A percentile compares a stretch with the other conserved stretches of the same genome.
Conservation (phyloP, 192 early-diverging fungal genomes). For the Phlyctochytrium planicorne region DNA sequence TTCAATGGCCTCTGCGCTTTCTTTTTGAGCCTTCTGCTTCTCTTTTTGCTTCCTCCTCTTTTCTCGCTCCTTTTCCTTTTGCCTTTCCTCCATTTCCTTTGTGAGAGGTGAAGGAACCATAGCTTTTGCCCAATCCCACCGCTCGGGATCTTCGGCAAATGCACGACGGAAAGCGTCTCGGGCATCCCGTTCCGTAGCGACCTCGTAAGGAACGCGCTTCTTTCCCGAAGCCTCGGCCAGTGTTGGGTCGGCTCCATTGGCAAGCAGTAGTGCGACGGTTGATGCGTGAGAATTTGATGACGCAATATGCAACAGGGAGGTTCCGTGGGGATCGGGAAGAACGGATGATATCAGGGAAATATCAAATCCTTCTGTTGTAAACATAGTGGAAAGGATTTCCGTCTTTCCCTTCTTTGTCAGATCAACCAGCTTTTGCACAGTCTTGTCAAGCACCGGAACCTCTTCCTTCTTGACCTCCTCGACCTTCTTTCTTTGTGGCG, state of each 20-base stretch:
- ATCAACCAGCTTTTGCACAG: constrained; percentile 53
- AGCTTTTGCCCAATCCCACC: constrained; percentile 67
- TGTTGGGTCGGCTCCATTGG: constrained; percentile 78
- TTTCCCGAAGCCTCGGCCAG: constrained; percentile 29
- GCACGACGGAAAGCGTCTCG: constrained; percentile 73
- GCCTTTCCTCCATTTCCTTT: constrained; percentile 66
- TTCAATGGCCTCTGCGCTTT: constrained; percentile 28
- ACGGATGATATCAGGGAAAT: constrained; percentile 21
- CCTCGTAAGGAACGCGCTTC: constrained; percentile 61
- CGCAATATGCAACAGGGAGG: constrained; percentile 75
- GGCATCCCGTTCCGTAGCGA: constrained; percentile 66
- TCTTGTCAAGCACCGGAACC: constrained; percentile 25
- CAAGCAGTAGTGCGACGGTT: constrained; percentile 65
- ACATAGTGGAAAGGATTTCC: constrained; percentile 40
- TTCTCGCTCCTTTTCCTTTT: constrained; percentile 64
- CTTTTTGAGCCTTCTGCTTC: constrained; percentile 47
- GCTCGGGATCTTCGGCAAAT: constrained; percentile 56
- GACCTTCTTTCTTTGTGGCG: constrained; percentile 6
- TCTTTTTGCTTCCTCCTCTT: constrained; percentile 63
- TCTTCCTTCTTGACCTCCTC: constrained; percentile 8
- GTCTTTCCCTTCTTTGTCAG: constrained; percentile 64
- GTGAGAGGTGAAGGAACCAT: constrained; percentile 75
- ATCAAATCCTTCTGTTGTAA: neutral
- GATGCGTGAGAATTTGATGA: constrained; percentile 54
- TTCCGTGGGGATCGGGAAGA: constrained; percentile 36